Conservation (phyloP, 192 early-diverging fungal genomes). For the Phycomyces blakesleeanus region DNA sequence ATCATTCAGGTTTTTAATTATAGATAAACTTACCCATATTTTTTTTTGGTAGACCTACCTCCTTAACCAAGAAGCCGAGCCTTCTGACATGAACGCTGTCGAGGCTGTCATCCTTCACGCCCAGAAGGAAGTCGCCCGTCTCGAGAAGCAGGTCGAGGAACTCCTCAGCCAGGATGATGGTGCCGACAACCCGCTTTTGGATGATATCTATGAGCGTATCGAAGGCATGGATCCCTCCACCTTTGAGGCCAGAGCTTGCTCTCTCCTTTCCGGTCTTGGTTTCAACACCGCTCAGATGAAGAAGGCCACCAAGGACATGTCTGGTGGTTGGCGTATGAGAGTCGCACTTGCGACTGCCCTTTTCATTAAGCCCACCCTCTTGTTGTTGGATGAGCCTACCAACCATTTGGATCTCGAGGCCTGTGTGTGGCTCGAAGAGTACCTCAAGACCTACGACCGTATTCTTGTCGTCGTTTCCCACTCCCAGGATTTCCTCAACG, state of each 20-base stretch:
- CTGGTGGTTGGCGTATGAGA: conserved; percentile 99
- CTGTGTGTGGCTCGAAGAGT: conserved; percentile 69
- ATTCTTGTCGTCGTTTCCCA: conserved; percentile 80
- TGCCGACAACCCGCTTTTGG: conserved; percentile 83
- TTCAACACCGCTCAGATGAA: conserved; percentile 86
- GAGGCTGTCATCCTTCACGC: conserved; percentile 90
- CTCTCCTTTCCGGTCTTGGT: conserved; percentile 91
- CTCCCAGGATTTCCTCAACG: conserved; percentile 71
- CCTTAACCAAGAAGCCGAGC: conserved; percentile 93
- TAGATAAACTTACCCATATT: no score
- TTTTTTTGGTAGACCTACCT: conserved; percentile 67
- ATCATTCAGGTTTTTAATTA: no score
- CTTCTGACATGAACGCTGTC: conserved; percentile 87
- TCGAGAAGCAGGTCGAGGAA: conserved; percentile 91
- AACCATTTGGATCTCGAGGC: conserved; percentile 76
- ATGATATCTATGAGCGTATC: conserved; percentile 96
- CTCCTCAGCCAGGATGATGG: conserved; percentile 74
- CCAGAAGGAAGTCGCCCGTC: conserved; percentile 81
- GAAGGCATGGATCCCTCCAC: conserved; percentile 88
- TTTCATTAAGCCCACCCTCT: conserved; percentile 72
- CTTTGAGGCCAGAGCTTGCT: conserved; percentile 90
- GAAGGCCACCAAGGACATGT: conserved; percentile 92
- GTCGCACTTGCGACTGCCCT: conserved; percentile 94
- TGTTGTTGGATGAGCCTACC: conserved; percentile 49
- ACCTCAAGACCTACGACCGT: conserved; percentile 69